A percentile compares a stretch with the other conserved stretches of the same genome.
Evolutionary conservation across 495 filamentous ascomycete genomes (phyloP).

Genomic region (Parathielavia appendiculata): DNA sequence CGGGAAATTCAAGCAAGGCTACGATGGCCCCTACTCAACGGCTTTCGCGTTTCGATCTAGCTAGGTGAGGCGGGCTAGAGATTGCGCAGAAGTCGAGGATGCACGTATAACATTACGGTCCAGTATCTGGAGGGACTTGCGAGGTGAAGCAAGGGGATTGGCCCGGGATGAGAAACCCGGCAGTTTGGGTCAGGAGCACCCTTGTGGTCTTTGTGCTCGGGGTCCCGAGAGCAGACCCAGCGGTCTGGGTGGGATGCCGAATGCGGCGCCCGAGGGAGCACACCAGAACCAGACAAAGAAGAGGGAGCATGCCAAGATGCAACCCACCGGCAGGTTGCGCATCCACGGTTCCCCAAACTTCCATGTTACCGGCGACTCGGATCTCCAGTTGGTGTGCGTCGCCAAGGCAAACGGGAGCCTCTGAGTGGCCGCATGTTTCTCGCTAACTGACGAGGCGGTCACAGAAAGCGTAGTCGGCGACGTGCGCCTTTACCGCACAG

Average conservation of each 20-base stretch:
- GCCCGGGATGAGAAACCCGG: slow-evolving; percentile 10
- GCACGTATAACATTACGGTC: not conserved
- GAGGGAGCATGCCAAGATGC: not conserved
- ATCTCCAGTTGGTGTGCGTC: slow-evolving; percentile 1
- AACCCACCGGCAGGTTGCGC: not conserved
- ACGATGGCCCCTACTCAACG: not conserved
- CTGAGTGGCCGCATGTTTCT: slow-evolving; percentile 6
- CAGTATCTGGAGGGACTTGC: not conserved
- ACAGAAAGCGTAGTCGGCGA: not conserved
- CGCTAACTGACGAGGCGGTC: slow-evolving; percentile 2
- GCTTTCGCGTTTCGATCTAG: not conserved
- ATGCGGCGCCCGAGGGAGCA: slow-evolving; percentile 1
- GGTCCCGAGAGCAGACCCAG: slow-evolving; percentile 7
- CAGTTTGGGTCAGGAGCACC: slow-evolving; percentile 15
- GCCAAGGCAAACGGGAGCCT: not conserved
- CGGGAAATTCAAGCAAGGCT: not conserved
- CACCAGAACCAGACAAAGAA: not conserved
- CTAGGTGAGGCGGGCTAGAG: not conserved
- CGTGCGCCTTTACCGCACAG: no score
- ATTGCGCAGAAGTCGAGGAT: not conserved
- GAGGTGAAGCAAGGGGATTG: not conserved
- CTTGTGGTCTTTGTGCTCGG: slow-evolving; percentile 10
- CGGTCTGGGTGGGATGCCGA: slow-evolving; percentile 13
- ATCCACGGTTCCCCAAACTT: not conserved
- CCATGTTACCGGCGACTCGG: slow-evolving; percentile 11